These are phyloP conservation scores for Sclerotinia sclerotiorum DNA, from an alignment of 2,329 filamentous ascomycete species.

Conservation along the genomic window DNA sequence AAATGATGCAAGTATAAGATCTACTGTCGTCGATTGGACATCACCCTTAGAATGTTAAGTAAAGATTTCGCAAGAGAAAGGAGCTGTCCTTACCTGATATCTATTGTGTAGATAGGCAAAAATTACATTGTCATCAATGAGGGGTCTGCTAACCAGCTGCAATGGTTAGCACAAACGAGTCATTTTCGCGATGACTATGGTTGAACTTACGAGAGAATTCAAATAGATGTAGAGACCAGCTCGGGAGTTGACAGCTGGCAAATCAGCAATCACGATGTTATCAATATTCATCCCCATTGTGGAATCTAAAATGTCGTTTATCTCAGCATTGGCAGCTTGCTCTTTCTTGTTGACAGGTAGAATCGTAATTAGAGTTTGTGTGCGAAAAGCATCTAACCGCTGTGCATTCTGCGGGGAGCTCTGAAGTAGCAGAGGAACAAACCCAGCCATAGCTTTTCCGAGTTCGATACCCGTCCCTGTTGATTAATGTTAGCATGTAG, in stretches of 20 bases:
- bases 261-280: conserved; percentile 54
- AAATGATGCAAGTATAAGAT: conserved; percentile 85
- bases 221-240: conserved; percentile 84
- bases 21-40: conserved; percentile 72
- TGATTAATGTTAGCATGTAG: not conserved
- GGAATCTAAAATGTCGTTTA: conserved; percentile 59
- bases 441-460: conserved; percentile 49
- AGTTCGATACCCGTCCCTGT: conserved; percentile 48
- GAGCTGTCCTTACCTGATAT: conserved; percentile 63
- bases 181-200: not conserved
- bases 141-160: conserved; percentile 77
- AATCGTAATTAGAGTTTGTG: conserved; percentile 54
- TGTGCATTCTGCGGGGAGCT: conserved; percentile 51
- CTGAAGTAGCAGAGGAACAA: conserved; percentile 59
- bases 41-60: conserved; percentile 59
- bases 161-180: conserved; percentile 34
- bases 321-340: conserved; percentile 49
- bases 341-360: conserved; percentile 56
- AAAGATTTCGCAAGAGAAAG: not conserved
- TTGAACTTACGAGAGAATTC: conserved; percentile 69
- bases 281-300: conserved; percentile 50
- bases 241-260: conserved; percentile 72
- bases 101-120: conserved; percentile 80
- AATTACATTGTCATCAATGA: conserved; percentile 77
- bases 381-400: conserved; percentile 57